A percentile compares a stretch with the other conserved stretches of the same genome.
Conservation (phyloP, 2,329 filamentous ascomycete genomes). For the Penicillium sp. region DNA sequence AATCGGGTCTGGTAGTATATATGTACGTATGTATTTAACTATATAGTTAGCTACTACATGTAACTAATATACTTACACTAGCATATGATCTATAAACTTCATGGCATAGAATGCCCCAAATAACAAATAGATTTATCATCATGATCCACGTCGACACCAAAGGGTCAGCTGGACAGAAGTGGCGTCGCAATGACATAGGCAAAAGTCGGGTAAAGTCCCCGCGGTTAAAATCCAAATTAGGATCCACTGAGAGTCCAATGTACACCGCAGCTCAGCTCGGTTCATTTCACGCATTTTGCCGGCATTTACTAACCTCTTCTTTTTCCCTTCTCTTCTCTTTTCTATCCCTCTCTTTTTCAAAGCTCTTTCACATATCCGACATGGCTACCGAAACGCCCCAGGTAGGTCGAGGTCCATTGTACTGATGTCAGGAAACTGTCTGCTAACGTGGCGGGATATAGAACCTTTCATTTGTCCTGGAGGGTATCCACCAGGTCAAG, state of each 20-base stretch:
- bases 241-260: slow-evolving; percentile 10
- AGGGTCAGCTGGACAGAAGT: not conserved
- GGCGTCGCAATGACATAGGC: not conserved
- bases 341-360: not conserved
- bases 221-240: slow-evolving; percentile 18
- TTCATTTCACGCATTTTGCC: slow-evolving; percentile 20
- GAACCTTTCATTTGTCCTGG: slow-evolving; percentile 82
- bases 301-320: not conserved
- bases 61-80: not conserved
- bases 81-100: not conserved
- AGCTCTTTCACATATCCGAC: not conserved
- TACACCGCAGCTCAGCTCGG: slow-evolving; percentile 11
- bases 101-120: not conserved
- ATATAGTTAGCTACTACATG: not conserved
- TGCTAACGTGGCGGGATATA: slow-evolving; percentile 41
- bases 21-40: not conserved
- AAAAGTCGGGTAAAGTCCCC: slow-evolving; percentile 17
- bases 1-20: not conserved
- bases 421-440: not conserved
- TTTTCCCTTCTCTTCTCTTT: not conserved
- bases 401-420: slow-evolving; percentile 14
- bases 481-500: slow-evolving; percentile 66
- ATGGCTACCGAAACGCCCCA: slow-evolving; percentile 18
- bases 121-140: not conserved
- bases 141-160: not conserved